phyloP scores from a whole-genome alignment of 495 filamentous ascomycete species.

The Glarea lozoyensis region DNA sequence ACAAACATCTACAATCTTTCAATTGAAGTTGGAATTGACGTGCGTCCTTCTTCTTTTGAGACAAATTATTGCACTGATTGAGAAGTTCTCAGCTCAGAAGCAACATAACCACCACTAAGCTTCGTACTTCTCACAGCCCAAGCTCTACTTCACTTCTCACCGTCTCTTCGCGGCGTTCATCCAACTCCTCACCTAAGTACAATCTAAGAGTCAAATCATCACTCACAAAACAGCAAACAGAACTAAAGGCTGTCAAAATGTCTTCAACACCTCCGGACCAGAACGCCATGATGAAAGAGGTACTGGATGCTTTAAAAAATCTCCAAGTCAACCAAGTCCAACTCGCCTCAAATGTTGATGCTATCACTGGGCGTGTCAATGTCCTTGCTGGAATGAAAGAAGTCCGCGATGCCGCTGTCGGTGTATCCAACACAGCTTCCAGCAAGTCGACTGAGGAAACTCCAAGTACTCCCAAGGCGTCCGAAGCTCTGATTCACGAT shows the following conservation, averaged over 20 bases:
- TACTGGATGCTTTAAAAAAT: constrained; percentile 22
- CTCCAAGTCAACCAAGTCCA: constrained; percentile 34
- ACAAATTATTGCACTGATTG: too few relatives aligned
- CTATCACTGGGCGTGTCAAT: constrained; percentile 57
- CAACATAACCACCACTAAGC: too few relatives aligned
- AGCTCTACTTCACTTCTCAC: not conserved
- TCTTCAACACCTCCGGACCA: constrained; percentile 18
- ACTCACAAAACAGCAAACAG: too few relatives aligned
- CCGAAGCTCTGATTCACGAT: constrained; percentile 10
- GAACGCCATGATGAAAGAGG: constrained; percentile 20
- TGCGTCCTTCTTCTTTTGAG: too few relatives aligned
- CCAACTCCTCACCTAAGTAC: too few relatives aligned
- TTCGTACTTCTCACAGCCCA: not conserved
- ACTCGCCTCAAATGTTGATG: constrained; percentile 53
- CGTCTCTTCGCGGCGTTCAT: too few relatives aligned
- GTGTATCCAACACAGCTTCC: not conserved
- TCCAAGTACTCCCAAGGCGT: not conserved
- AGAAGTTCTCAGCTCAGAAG: too few relatives aligned
- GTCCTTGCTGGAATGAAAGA: constrained; percentile 47
- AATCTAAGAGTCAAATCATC: too few relatives aligned
- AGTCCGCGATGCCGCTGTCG: constrained; percentile 33
- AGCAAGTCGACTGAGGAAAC: constrained; percentile 1
- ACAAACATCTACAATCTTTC: too few relatives aligned
- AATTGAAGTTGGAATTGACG: too few relatives aligned
- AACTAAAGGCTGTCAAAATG: too few relatives aligned